Conservation (phyloP, 257 asterid genomes). For the Solanum etuberosum region DNA sequence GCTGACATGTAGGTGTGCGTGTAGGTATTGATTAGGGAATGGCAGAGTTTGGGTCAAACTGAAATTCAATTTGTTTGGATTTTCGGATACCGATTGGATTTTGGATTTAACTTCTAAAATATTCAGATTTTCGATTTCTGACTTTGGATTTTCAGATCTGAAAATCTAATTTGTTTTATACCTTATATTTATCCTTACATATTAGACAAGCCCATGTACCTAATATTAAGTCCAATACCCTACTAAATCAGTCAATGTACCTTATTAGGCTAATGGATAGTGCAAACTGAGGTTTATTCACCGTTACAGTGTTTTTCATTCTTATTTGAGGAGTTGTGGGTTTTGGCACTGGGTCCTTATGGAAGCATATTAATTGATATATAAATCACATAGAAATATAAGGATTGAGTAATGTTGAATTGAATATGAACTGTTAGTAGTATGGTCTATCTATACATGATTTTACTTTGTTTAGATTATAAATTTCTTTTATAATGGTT, state of each 20-base stretch:
- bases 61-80: not conserved
- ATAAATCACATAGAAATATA: not conserved
- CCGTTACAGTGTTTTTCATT: not conserved
- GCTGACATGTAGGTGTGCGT: not conserved
- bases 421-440: not conserved
- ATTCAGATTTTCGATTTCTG: not conserved
- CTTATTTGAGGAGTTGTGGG: not conserved
- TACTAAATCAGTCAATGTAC: not conserved
- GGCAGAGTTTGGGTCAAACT: not conserved
- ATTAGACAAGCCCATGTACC: not conserved
- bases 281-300: not conserved
- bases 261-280: not conserved
- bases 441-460: not conserved
- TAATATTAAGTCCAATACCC: not conserved
- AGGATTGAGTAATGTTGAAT: not conserved
- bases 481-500: not conserved
- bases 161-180: not conserved
- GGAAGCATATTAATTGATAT: not conserved
- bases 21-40: not conserved
- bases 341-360: not conserved
- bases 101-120: not conserved
- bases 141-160: not conserved
- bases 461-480: not conserved
- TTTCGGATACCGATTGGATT: not conserved
- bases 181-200: not conserved